Evolutionary conservation across 2,329 filamentous ascomycete species (phyloP).

Genomic region (Mollisiaceae sp.): DNA sequence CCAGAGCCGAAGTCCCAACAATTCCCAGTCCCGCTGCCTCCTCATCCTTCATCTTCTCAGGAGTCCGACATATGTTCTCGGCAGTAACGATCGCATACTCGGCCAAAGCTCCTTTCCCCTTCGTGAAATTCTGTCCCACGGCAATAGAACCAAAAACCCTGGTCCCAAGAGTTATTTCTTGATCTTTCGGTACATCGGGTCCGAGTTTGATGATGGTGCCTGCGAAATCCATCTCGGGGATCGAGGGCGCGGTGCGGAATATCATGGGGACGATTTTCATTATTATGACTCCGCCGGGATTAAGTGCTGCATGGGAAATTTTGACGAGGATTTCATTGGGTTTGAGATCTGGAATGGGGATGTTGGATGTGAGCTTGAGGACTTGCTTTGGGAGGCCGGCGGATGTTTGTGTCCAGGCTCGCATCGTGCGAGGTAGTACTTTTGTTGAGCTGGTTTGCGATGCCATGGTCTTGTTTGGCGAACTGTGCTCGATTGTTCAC

Average conservation of each 20-base stretch:
- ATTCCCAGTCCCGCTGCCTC: constrained; percentile 48
- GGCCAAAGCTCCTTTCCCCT: constrained; percentile 48
- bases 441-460: not conserved
- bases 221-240: constrained; percentile 52
- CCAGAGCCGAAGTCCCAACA: constrained; percentile 47
- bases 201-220: constrained; percentile 48
- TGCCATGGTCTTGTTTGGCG: not conserved
- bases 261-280: constrained; percentile 49
- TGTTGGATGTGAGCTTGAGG: constrained; percentile 9
- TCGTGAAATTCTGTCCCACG: constrained; percentile 41
- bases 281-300: constrained; percentile 50
- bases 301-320: constrained; percentile 50
- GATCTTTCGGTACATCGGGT: constrained; percentile 38
- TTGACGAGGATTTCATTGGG: constrained; percentile 22
- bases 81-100: constrained; percentile 47
- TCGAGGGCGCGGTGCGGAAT: constrained; percentile 44
- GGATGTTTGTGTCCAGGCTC: constrained; percentile 16
- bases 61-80: constrained; percentile 44
- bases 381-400: constrained; percentile 15
- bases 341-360: constrained; percentile 13
- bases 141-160: constrained; percentile 48
- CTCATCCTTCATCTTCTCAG: constrained; percentile 39
- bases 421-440: constrained; percentile 1
- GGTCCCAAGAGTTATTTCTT: constrained; percentile 38
- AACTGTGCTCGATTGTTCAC: no score